Percentiles rank a stretch among this genome's conserved stretches.
Evolutionary conservation across 2,329 filamentous ascomycete species (phyloP).

Genomic region (Dryadomyces sulphureus): DNA sequence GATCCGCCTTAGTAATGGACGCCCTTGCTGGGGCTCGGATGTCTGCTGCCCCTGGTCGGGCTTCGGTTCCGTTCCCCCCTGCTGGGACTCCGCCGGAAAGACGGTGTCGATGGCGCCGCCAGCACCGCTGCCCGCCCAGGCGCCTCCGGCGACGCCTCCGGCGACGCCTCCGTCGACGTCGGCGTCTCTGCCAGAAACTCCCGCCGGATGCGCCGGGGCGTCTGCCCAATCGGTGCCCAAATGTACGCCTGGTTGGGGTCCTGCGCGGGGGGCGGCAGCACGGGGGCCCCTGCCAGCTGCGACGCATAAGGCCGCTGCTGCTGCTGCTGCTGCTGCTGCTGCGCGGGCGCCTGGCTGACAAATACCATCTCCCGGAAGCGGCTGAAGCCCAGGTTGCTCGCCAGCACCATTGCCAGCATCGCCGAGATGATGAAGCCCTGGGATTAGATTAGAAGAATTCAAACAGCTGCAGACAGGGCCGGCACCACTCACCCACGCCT

Average conservation of each 20-base stretch:
- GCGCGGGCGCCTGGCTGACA: conserved; percentile 3
- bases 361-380: conserved; percentile 18
- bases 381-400: conserved; percentile 34
- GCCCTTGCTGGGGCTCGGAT: conserved; percentile 23
- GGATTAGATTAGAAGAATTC: not conserved
- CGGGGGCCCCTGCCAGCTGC: conserved; percentile 12
- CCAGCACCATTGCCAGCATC: conserved; percentile 30
- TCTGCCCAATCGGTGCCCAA: conserved; percentile 32
- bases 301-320: conserved; percentile 14
- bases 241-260: conserved; percentile 28
- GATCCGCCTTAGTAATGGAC: not conserved
- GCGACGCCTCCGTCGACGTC: conserved; percentile 37
- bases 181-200: conserved; percentile 25
- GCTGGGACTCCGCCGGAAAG: conserved; percentile 29
- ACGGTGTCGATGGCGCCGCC: conserved; percentile 30
- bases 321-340: conserved; percentile 7
- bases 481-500: conserved; percentile 40
- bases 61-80: conserved; percentile 35
- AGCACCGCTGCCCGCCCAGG: conserved; percentile 26
- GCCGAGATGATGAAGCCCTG: conserved; percentile 37
- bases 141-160: conserved; percentile 22
- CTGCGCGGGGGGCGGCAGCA: conserved; percentile 15
- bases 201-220: conserved; percentile 29
- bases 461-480: not conserved
- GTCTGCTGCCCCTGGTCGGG: conserved; percentile 25